Conservation (phyloP, 331 rosid genomes). For the Ulmus americana region DNA sequence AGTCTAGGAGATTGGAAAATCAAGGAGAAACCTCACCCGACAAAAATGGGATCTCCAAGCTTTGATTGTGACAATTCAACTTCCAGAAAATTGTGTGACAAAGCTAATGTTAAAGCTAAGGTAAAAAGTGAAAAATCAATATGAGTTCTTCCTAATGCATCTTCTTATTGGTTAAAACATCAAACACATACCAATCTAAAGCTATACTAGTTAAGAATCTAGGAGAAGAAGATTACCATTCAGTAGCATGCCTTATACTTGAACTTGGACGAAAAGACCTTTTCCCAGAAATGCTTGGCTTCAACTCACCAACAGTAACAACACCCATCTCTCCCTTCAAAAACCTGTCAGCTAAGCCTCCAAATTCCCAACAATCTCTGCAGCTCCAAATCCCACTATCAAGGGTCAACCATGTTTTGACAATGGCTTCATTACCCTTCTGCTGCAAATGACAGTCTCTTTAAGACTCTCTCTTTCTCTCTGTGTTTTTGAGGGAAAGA, state of each 20-base stretch:
- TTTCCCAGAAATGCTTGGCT: conserved; percentile 86
- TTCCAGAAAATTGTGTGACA: background rate
- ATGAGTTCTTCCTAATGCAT: too few relatives aligned
- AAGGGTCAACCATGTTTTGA: conserved; percentile 22
- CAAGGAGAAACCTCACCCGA: background rate
- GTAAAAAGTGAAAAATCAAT: too few relatives aligned
- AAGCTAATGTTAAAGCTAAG: background rate
- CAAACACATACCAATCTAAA: too few relatives aligned
- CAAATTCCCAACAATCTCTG: conserved; percentile 21
- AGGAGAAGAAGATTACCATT: conserved; percentile 53
- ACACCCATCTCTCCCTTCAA: conserved; percentile 61
- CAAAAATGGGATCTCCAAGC: conserved; percentile 10
- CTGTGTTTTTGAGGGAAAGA: conserved; percentile 4
- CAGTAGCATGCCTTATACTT: conserved; percentile 87
- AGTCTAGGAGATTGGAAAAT: background rate
- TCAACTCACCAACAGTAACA: conserved; percentile 79
- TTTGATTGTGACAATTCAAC: conserved; percentile 15
- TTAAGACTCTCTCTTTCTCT: conserved; percentile 26
- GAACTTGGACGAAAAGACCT: conserved; percentile 90
- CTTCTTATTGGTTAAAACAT: too few relatives aligned
- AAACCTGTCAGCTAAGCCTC: background rate
- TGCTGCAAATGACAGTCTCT: conserved; percentile 16
- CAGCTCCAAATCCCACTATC: conserved; percentile 22
- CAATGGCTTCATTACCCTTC: conserved; percentile 18
- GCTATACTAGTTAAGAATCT: background rate